These are phyloP conservation scores for Earliella scabrosa DNA, from an alignment of 1,284 basidiomycete genomes.

Conservation along the genomic window DNA sequence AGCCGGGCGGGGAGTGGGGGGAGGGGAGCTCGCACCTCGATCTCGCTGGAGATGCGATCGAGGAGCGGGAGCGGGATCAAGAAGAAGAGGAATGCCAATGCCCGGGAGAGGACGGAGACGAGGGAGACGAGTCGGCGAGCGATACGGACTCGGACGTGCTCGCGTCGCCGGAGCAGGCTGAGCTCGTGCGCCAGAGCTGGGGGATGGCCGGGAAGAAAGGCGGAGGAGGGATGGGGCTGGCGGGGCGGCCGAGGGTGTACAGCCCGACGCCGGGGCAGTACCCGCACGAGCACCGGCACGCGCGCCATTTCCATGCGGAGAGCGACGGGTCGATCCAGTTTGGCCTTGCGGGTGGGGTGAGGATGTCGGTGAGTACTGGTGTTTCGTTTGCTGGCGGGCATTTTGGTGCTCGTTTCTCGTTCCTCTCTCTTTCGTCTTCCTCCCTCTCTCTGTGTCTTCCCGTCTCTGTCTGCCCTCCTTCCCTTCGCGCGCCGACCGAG, in stretches of 20 bases:
- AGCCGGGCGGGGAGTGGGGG: too few species aligned
- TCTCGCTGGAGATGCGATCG: too few species aligned
- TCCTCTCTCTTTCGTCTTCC: too few species aligned
- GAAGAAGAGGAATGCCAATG: background rate
- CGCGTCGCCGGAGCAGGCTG: slow-evolving; percentile 17
- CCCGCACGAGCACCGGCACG: slow-evolving; percentile 1
- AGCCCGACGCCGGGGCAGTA: slow-evolving; percentile 11
- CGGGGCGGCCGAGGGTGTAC: slow-evolving; percentile 8
- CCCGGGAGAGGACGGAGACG: background rate
- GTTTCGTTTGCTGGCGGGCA: too few species aligned
- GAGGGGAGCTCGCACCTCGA: too few species aligned
- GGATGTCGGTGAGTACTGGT: too few species aligned
- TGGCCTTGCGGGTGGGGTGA: slow-evolving; percentile 1
- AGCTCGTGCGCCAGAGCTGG: slow-evolving; percentile 1
- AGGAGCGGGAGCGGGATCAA: background rate
- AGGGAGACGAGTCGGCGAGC: slow-evolving; percentile 5
- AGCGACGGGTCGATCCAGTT: slow-evolving; percentile 14
- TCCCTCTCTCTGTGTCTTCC: too few species aligned
- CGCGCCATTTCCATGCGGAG: slow-evolving; percentile 2
- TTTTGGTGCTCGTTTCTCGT: too few species aligned
- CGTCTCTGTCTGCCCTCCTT: too few species aligned
- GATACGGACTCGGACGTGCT: slow-evolving; percentile 18
- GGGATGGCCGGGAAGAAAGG: too few species aligned
- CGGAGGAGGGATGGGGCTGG: background rate
- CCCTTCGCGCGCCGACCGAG: too few species aligned